phyloP scores from a whole-genome alignment of 1,139 yeast species.

The Wickerhamomyces sp. region DNA sequence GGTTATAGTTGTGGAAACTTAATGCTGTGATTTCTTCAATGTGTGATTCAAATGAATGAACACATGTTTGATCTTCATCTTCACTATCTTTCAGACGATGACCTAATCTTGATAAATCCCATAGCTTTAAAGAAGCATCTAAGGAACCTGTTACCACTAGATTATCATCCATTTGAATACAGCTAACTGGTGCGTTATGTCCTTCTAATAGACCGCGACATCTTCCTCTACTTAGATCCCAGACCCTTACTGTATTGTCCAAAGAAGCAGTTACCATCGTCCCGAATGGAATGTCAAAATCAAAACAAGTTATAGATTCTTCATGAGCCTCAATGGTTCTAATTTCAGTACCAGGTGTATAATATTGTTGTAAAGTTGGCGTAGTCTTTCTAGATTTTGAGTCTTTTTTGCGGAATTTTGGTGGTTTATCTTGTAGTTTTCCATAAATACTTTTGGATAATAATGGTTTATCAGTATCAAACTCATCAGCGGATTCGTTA shows the following conservation, averaged over 20 bases:
- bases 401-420: constrained; percentile 25
- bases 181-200: constrained; percentile 51
- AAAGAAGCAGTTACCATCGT: constrained; percentile 72
- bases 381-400: constrained; percentile 41
- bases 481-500: constrained; percentile 11
- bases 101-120: constrained; percentile 42
- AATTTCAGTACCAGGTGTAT: constrained; percentile 53
- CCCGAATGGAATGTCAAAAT: constrained; percentile 69
- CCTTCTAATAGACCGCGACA: constrained; percentile 48
- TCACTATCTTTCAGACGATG: constrained; percentile 19
- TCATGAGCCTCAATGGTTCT: constrained; percentile 49
- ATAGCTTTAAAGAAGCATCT: constrained; percentile 57
- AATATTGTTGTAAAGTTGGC: constrained; percentile 59
- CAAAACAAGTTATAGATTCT: constrained; percentile 49
- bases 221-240: constrained; percentile 65
- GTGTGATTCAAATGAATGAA: constrained; percentile 56
- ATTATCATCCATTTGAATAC: constrained; percentile 51
- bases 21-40: constrained; percentile 61
- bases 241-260: constrained; percentile 78
- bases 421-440: constrained; percentile 29
- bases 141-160: constrained; percentile 57
- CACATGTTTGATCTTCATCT: constrained; percentile 30
- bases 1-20: constrained; percentile 45
- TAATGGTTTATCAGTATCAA: constrained; percentile 20
- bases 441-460: constrained; percentile 37